phyloP scores from a whole-genome alignment of 441 rosid genomes.

The Eruca vesicaria region DNA sequence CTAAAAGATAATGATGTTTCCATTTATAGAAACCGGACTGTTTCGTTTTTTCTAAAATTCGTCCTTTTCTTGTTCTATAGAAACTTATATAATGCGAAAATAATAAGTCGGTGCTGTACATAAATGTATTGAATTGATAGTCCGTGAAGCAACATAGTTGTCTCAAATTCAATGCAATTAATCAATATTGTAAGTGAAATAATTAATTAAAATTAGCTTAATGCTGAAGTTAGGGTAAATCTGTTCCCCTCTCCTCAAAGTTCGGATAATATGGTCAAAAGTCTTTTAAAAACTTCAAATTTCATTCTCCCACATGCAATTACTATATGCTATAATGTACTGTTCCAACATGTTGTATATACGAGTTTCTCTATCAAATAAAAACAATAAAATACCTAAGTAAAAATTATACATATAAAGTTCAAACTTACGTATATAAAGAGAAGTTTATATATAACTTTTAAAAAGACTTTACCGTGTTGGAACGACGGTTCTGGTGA shows the following conservation, averaged over 20 bases:
- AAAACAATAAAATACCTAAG: not conserved
- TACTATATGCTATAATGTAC: conserved; percentile 9
- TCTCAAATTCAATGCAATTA: not conserved
- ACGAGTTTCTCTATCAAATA: not conserved
- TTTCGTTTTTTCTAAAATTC: not conserved
- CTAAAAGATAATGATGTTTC: not conserved
- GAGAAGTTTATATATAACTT: not conserved
- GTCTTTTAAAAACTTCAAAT: not conserved
- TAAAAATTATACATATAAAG: not conserved
- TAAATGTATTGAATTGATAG: not conserved
- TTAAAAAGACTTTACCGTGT: not conserved
- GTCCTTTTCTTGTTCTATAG: not conserved
- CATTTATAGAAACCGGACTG: not conserved
- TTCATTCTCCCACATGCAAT: not conserved
- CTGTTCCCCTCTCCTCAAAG: not conserved
- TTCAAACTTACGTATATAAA: not conserved
- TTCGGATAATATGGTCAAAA: not conserved
- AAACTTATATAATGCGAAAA: not conserved
- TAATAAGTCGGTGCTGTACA: not conserved
- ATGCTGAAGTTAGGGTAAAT: not conserved
- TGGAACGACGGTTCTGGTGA: not conserved
- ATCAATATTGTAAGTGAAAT: not conserved
- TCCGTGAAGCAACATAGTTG: not conserved
- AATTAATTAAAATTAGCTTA: not conserved
- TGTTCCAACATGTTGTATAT: conserved; percentile 6